Base-by-base conservation (phyloP, 164 flowering plant species). In the Chloranthus sessilifolius region DNA sequence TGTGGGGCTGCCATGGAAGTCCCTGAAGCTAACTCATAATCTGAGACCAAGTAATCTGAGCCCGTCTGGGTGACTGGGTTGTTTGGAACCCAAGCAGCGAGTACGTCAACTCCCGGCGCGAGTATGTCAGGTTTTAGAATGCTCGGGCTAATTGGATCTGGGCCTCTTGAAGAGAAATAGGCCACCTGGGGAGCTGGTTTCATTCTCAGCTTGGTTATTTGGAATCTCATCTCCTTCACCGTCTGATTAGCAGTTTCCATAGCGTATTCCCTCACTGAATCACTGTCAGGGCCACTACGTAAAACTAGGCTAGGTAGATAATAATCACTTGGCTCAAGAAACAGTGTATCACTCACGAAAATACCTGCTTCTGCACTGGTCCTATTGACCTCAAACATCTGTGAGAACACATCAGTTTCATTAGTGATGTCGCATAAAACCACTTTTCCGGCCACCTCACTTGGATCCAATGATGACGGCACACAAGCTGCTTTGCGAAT, bases 1-100 rank as follows among this genome's bases (percentile, higher is more conserved):
- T 73, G 65, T 2, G 72, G 77, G 4, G 60, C 16, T 23, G 74
- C 56, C 69, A 69, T 69, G 10, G 72, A 69, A 4, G 69, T 73
- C 4, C 71, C 74, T 1, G 69, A 62, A 4, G 10, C 5, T 1
- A 65, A 47, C 4, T 47, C 63, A 27, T 69, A 72, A 23, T 72
- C 76, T 21, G 67, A 49, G 6, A 26, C 48, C 55, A 63, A 34
- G 3, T 14, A 5, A 12, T 53, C 42, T 10, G n/a, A 21, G 0
- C 52, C 60, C 9, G 30, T 17, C 4, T 24, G 14, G 7, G 34
- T 36, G 40, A 15, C n/a, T 3, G 55, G 58, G 2, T 3, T n/a
- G 27, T 60, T 57, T 1, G 73, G 65, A 10, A 55, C 0, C 25
- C 56, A 53, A 43, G 76, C 70, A 11, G 76, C 76, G 4, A 68